Evolutionary conservation across 176 grass and related monocot species (phyloP).

Genomic region (Lolium multiflorum): DNA sequence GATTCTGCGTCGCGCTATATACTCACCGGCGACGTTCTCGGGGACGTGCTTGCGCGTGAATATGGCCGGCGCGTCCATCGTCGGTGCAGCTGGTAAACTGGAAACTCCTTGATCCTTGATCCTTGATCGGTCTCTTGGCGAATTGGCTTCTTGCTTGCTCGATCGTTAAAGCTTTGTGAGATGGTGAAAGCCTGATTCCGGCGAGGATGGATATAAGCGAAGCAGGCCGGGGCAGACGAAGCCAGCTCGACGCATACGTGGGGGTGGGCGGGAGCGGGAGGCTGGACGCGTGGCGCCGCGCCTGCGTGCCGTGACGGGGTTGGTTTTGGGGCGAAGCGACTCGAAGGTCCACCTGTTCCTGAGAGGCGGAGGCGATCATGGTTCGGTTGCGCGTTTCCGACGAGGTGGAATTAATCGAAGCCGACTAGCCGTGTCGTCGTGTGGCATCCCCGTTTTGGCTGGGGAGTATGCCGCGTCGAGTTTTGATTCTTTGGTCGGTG

Average conservation of each 20-base stretch:
- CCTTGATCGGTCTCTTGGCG: not conserved
- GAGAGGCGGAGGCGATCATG: not conserved
- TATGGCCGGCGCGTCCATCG: slow-evolving; percentile 59
- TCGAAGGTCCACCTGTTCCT: slow-evolving; percentile 34
- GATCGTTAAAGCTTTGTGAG: slow-evolving; percentile 1
- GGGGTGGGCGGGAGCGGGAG: not conserved
- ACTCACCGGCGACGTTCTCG: slow-evolving; percentile 46
- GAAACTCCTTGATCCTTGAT: not conserved
- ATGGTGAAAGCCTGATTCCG: not conserved
- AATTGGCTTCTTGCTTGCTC: not conserved
- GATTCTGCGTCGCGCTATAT: too few species aligned
- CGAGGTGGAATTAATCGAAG: slow-evolving; percentile 5
- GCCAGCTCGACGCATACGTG: slow-evolving; percentile 74
- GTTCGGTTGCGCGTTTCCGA: not conserved
- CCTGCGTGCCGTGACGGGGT: slow-evolving; percentile 32
- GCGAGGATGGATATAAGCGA: slow-evolving; percentile 27
- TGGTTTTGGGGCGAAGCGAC: slow-evolving; percentile 35
- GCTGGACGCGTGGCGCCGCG: slow-evolving; percentile 45
- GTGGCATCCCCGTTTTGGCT: not conserved
- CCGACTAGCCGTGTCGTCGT: not conserved
- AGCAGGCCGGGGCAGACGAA: not conserved
- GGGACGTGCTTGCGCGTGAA: slow-evolving; percentile 50
- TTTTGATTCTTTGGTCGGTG: slow-evolving; percentile 1
- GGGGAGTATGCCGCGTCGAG: not conserved
- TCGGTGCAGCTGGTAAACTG: not conserved